A percentile compares a stretch with the other conserved stretches of the same genome.
Conservation (phyloP, 495 filamentous ascomycete genomes). For the Aspergillus panamensis region DNA sequence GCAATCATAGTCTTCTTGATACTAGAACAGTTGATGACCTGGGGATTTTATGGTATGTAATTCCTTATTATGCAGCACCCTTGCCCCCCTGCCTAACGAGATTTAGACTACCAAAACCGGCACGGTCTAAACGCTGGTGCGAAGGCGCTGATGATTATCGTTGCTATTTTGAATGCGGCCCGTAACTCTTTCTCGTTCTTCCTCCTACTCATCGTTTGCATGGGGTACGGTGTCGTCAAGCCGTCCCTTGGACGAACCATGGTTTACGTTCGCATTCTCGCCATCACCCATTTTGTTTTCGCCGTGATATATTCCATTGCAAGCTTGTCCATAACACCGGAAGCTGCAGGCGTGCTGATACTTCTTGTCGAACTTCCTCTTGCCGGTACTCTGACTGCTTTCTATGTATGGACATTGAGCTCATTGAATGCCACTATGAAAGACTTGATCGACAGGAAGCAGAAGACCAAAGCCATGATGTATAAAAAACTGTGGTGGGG, state of each 20-base stretch:
- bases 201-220: constrained; percentile 95
- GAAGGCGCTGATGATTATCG: constrained; percentile 82
- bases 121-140: constrained; percentile 76
- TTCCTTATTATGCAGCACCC: background rate
- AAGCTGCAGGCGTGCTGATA: constrained; percentile 73
- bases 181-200: constrained; percentile 99
- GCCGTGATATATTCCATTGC: constrained; percentile 91
- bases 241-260: constrained; percentile 89
- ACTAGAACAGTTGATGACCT: constrained; percentile 94
- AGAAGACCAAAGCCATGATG: constrained; percentile 90
- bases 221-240: constrained; percentile 99
- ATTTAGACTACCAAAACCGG: constrained; percentile 79
- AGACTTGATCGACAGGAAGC: constrained; percentile 88
- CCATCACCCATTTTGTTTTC: constrained; percentile 89
- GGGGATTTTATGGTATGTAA: constrained; percentile 77
- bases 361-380: constrained; percentile 92
- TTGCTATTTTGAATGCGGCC: constrained; percentile 85
- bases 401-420: constrained; percentile 99
- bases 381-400: constrained; percentile 87
- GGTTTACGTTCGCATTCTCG: constrained; percentile 88
- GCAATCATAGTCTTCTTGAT: constrained; percentile 94
- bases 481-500: constrained; percentile 99
- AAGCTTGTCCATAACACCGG: constrained; percentile 80
- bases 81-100: constrained; percentile 8
- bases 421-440: constrained; percentile 93